Base-by-base conservation (phyloP, 2,329 filamentous ascomycete species). In the Leptographium flavum region DNA sequence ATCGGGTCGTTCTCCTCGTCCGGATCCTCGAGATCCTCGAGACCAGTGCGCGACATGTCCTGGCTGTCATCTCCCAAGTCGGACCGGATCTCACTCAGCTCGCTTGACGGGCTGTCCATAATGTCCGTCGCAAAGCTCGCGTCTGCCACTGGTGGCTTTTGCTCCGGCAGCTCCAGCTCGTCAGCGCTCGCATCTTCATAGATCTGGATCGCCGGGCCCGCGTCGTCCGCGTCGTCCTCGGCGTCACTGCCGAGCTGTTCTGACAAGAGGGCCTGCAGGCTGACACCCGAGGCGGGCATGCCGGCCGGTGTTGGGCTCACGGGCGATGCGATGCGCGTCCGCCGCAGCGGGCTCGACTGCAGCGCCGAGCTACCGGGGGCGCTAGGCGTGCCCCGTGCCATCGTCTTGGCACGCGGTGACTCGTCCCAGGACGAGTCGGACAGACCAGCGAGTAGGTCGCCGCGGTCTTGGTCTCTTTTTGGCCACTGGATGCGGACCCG, bases 1-100 rank as follows among this genome's bases (percentile, higher is more conserved):
- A 94, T 79, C 3, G 88, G 88, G 54, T 96, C 92, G 52, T 95
- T 95, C 63, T 96, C 90, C 66, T 95, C 88, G 54, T 90, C 83
- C 1, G 84, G 81, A 51, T 94, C 79, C 41, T 85, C 81, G 21
- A 87, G 79, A 1, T 83, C 81, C 50, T 94, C 78, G 42, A 84
- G 81, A 17, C 87, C 79, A 7, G 3, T 11, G 27, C 27, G 2
- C 39, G 84, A 80, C 23, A 87, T 65, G 13, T 64, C 67, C 1
- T 83, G 79, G 51, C 94, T 79, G 42, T 85, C 81, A 19, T 87
- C 80, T 41, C 85, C 81, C 19, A 87, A 66, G 10, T 65, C 68
- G 11, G 59, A 62, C 11, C 51, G 51, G 23, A 63, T 63, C 27
- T 74, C 70, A 51, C 70, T 74, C 23, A 73, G 62, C 43, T 78